These are phyloP conservation scores for Xylaria palmicola DNA, from an alignment of 495 filamentous ascomycete genomes.

Conservation along the genomic window DNA sequence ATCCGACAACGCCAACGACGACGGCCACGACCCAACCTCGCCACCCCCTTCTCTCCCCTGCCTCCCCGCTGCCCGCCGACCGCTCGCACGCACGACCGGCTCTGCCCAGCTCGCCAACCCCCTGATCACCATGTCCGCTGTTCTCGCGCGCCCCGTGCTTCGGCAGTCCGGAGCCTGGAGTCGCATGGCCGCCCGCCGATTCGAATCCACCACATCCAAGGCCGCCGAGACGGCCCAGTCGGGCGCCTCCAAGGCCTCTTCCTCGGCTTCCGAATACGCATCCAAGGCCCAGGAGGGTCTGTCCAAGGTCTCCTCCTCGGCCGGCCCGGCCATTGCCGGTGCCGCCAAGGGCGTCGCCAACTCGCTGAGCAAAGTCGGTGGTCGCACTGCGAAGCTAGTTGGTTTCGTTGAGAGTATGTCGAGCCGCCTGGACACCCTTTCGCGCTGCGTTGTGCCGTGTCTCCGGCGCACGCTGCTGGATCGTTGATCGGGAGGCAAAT, in stretches of 20 bases:
- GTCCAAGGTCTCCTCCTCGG: slow-evolving; percentile 75
- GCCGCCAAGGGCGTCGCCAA: slow-evolving; percentile 63
- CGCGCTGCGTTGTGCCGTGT: background rate
- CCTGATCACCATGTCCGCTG: slow-evolving; percentile 27
- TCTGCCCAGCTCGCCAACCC: slow-evolving; percentile 14
- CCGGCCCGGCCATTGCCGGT: slow-evolving; percentile 71
- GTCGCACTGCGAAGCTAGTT: slow-evolving; percentile 78
- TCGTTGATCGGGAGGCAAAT: background rate
- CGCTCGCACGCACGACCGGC: slow-evolving; percentile 21
- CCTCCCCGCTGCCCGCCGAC: slow-evolving; percentile 22
- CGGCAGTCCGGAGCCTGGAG: slow-evolving; percentile 36
- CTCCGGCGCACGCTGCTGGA: background rate
- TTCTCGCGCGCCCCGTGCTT: slow-evolving; percentile 35
- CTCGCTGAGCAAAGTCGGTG: slow-evolving; percentile 75
- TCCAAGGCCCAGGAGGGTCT: slow-evolving; percentile 84
- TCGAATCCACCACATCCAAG: slow-evolving; percentile 56
- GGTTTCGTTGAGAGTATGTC: slow-evolving; percentile 82
- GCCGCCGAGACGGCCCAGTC: slow-evolving; percentile 59
- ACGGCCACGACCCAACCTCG: slow-evolving; percentile 6
- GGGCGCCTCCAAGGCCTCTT: slow-evolving; percentile 61
- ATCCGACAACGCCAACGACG: slow-evolving; percentile 13
- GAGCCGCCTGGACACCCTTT: background rate
- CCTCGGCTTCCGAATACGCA: slow-evolving; percentile 60
- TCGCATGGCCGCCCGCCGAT: slow-evolving; percentile 48
- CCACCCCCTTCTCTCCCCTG: slow-evolving; percentile 8